Evolutionary conservation across 805 yeast genomes (phyloP).

Genomic region (Lachancea sp.): DNA sequence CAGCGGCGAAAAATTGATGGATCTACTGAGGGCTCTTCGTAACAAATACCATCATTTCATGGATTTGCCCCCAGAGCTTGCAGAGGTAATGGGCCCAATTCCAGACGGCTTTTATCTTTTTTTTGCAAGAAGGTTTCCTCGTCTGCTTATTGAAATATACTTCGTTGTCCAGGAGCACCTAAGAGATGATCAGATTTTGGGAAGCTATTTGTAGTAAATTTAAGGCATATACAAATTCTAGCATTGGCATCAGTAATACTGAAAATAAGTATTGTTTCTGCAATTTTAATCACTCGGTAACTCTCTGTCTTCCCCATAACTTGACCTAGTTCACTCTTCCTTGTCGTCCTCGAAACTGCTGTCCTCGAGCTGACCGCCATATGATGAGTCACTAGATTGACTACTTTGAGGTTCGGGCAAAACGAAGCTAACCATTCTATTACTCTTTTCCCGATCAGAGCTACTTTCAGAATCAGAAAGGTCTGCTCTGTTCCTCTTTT

Average conservation of each 20-base stretch:
- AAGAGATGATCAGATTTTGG: slow-evolving; percentile 56
- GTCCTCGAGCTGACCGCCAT: background rate
- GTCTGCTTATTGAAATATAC: slow-evolving; percentile 68
- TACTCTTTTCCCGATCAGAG: slow-evolving; percentile 2
- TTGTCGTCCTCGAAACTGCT: background rate
- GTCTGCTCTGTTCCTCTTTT: slow-evolving; percentile 5
- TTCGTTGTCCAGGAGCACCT: slow-evolving; percentile 51
- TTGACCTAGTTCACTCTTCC: background rate
- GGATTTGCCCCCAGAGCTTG: slow-evolving; percentile 70
- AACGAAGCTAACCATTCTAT: slow-evolving; percentile 6
- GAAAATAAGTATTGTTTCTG: too few species aligned
- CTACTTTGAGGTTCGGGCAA: background rate
- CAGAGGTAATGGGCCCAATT: slow-evolving; percentile 61
- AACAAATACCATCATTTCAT: slow-evolving; percentile 93
- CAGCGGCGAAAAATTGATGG: slow-evolving; percentile 71
- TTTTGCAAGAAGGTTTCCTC: slow-evolving; percentile 71
- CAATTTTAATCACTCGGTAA: too few species aligned
- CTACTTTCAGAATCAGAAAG: background rate
- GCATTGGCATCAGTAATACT: background rate
- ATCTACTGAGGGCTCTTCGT: slow-evolving; percentile 78
- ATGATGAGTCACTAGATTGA: background rate
- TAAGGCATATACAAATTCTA: background rate
- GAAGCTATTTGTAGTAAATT: slow-evolving; percentile 33
- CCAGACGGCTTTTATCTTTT: slow-evolving; percentile 82
- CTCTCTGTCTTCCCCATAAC: background rate